Percentiles rank a stretch among this genome's conserved stretches.
Evolutionary conservation across 768 basidiomycete species (phyloP).

Genomic region (Rhodotorula graminis): DNA sequence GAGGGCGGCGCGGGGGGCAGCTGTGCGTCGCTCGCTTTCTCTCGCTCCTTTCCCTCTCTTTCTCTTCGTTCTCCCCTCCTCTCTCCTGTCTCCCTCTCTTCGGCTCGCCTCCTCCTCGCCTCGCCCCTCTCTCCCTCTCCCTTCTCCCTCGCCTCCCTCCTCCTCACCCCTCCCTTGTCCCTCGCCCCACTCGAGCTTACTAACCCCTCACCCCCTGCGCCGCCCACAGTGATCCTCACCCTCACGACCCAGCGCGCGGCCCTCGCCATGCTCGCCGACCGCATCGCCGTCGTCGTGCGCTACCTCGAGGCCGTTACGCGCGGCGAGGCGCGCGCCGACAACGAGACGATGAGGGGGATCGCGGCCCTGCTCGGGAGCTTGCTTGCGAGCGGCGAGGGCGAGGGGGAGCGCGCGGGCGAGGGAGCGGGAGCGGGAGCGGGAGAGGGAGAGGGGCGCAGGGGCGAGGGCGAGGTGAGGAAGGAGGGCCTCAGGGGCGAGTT

Average conservation of each 20-base stretch:
- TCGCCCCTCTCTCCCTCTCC: conserved; percentile 32
- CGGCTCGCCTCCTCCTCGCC: too few species aligned
- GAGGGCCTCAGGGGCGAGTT: conserved; percentile 77
- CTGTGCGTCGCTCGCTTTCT: conserved; percentile 50
- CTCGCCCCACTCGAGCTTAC: background rate
- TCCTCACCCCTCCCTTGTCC: background rate
- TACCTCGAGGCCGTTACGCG: conserved; percentile 59
- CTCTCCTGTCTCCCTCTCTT: too few species aligned
- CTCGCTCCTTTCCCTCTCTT: too few species aligned
- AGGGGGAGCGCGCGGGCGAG: background rate
- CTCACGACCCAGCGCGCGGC: conserved; percentile 88
- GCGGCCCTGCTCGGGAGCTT: conserved; percentile 74
- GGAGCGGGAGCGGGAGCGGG: background rate
- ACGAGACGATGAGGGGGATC: conserved; percentile 74
- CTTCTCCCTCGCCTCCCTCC: background rate
- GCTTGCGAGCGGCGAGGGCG: background rate
- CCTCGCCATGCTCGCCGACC: conserved; percentile 91
- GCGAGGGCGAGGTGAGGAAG: background rate
- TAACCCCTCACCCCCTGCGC: too few species aligned
- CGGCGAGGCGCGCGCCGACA: conserved; percentile 74
- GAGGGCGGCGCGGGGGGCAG: conserved; percentile 59
- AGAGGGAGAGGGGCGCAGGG: background rate
- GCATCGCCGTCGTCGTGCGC: conserved; percentile 76
- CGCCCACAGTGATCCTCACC: conserved; percentile 73
- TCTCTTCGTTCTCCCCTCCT: too few species aligned